Base-by-base conservation (phyloP, 2,329 filamentous ascomycete genomes). In the Alternaria triticimaculans region DNA sequence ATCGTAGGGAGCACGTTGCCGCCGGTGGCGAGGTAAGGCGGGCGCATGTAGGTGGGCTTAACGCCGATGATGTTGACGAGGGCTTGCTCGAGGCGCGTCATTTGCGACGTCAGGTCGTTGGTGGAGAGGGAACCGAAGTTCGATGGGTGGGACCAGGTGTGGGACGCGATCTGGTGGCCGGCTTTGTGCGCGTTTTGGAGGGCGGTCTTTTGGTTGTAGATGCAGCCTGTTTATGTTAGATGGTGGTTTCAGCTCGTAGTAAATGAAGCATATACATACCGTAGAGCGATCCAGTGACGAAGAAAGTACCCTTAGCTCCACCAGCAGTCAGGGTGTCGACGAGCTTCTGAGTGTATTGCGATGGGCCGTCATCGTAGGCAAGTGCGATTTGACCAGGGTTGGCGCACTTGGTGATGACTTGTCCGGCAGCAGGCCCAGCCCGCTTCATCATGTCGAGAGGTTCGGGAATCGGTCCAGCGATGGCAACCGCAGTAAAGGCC, bases 11-110 rank as follows among this genome's bases (percentile, higher is more conserved):
- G 68, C n/a, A 78, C 75, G 50, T 55, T 74, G 41, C 73, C 74
- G 50, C 74, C 71, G 0, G 76, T 78, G 12, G 76, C 75, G 49
- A 79, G 76, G 60, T 80, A 79, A 0, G 77, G 77, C 2, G 77
- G 77, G 0, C 77, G 77, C 77, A 79, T 79, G 68, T 80, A 80
- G 0, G 77, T 80, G 4, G 77, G 77, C 61, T 77, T 77, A 18
- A 72, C 69, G 60, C 77, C 77, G 56, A 79, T 78, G 61, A 80
- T 79, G 68, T 77, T 78, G 61, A 75, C 66, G 33, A 78, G 68
- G 3, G 77, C 77, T n/a, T 68, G 70, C 53, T 80, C 77, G 11
- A 80, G 66, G 45, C 69, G 68, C 26, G 67, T 62, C 77, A 80
- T 80, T 63, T 80, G 72, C 9, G 62, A 65, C 5, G 72, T 78